These are phyloP conservation scores for Coffea humblotiana DNA, from an alignment of 305 asterid species.

Conservation along the genomic window DNA sequence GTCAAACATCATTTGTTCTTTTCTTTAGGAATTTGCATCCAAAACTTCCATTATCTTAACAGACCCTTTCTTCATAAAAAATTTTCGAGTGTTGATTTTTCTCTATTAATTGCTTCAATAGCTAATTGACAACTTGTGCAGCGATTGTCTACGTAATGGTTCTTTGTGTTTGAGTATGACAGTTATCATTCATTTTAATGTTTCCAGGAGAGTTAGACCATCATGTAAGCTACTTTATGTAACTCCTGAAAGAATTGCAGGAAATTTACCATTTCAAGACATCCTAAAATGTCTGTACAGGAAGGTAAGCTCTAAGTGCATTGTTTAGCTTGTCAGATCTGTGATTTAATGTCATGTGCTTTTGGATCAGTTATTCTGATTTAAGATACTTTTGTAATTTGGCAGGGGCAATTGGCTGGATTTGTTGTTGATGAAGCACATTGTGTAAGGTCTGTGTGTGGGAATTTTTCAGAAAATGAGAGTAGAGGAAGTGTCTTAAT, in stretches of 20 bases:
- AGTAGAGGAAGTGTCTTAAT: neutral
- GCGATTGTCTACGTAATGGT: neutral
- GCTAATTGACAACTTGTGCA: conserved; percentile 1
- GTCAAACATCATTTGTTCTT: neutral
- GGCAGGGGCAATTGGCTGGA: conserved; percentile 86
- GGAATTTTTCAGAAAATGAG: neutral
- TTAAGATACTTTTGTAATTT: conserved; percentile 11
- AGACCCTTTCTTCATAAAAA: neutral
- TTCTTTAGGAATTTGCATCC: neutral
- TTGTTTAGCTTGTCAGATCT: conserved; percentile 2
- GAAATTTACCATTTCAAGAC: conserved; percentile 83
- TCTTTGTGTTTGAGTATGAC: neutral
- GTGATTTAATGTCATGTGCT: neutral
- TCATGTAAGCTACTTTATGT: conserved; percentile 93
- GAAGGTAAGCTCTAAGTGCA: conserved; percentile 48
- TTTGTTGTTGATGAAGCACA: conserved; percentile 98
- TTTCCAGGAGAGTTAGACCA: conserved; percentile 78
- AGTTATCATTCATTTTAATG: conserved; percentile 17
- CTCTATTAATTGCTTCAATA: neutral
- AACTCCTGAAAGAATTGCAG: conserved; percentile 97
- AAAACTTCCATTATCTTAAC: neutral
- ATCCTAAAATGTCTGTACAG: conserved; percentile 53
- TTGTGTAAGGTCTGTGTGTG: conserved; percentile 70
- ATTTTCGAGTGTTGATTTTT: neutral
- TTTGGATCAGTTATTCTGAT: neutral